Base-by-base conservation (phyloP, 257 asterid species). In the Dorcoceras hygrometricum region DNA sequence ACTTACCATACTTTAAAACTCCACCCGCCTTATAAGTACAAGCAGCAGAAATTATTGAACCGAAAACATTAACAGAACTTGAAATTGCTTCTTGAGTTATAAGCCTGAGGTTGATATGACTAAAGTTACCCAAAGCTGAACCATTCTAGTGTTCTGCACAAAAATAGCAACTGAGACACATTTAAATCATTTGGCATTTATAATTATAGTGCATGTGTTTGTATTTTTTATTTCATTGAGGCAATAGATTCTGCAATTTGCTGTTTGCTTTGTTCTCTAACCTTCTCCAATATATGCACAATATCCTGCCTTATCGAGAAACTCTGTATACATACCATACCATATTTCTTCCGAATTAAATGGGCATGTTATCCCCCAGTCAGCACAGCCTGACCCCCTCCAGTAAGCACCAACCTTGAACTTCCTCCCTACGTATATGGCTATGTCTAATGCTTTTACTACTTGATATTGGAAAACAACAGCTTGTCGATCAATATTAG, bases 401-500 rank as follows among this genome's bases (percentile, higher is more conserved):
- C 50, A 10, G 50, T 11, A 12, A 39, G 50, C 50, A 39, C 50
- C 50, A 39, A 5, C 3, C 50, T 39, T 39, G 34, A 25, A 26
- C 29, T 22, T 4, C 69, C 48, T 3, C 5, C 4, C 50, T 39
- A 3, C n/a, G 3, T 34, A 34, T 39, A 39, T 39, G 16, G 50
- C 50, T 20, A 23, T 65, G 10, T 60, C 75, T 73, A 56, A 62
- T 65, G 11, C 58, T 67, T 29, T 55, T 8, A 10, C 67, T 36
- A 60, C 62, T 43, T 71, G 56, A 6, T 78, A 25, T 50, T 60
- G 50, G 22, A 19, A 51, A 72, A 71, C 69, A 58, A 74, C 80
- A 86, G 94, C 68, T 72, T 90, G 97, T 31, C 81, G 86, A 50
- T 89, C 96, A 16, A 57, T 92, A 62, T 74, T 87, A 20, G 78